phyloP scores from a whole-genome alignment of 306 rosid species.

The Argentina anserina region DNA sequence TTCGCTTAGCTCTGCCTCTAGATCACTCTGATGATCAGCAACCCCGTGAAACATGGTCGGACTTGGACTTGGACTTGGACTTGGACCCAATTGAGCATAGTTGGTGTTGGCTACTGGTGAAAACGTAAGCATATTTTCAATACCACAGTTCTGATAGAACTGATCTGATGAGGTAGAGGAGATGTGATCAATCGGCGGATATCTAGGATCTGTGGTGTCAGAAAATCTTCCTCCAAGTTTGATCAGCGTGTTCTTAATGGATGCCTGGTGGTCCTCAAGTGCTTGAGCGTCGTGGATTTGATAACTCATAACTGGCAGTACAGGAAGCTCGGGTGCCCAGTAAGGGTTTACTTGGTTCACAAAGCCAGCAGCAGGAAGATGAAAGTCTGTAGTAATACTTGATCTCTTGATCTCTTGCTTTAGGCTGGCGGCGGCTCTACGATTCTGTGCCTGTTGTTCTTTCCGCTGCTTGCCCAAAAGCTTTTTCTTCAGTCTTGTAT shows the following conservation, averaged over 20 bases:
- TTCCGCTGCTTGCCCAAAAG: conserved; percentile 70
- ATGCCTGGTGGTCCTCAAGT: conserved; percentile 21
- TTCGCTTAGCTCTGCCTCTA: conserved; percentile 38
- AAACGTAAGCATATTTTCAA: conserved; percentile 17
- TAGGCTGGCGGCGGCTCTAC: conserved; percentile 31
- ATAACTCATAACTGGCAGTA: conserved; percentile 27
- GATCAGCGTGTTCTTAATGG: conserved; percentile 39
- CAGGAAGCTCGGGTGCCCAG: conserved; percentile 37
- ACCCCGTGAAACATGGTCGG: conserved; percentile 34
- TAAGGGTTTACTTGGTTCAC: conserved; percentile 29
- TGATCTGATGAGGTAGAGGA: conserved; percentile 24
- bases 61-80: conserved; percentile 7
- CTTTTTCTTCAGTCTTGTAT: conserved; percentile 94
- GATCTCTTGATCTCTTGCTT: conserved; percentile 53
- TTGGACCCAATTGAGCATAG: conserved; percentile 16
- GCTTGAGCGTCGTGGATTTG: conserved; percentile 28
- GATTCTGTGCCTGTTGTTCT: conserved; percentile 42
- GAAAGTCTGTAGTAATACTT: background rate
- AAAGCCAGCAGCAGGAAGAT: conserved; percentile 6
- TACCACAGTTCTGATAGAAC: conserved; percentile 19
- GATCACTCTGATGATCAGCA: conserved; percentile 30
- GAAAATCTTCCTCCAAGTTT: conserved; percentile 48
- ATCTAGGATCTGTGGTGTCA: conserved; percentile 15
- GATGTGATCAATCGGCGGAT: conserved; percentile 18
- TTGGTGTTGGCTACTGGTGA: conserved; percentile 15